phyloP scores from a whole-genome alignment of 306 rosid species.

The Phaseolus lunatus region DNA sequence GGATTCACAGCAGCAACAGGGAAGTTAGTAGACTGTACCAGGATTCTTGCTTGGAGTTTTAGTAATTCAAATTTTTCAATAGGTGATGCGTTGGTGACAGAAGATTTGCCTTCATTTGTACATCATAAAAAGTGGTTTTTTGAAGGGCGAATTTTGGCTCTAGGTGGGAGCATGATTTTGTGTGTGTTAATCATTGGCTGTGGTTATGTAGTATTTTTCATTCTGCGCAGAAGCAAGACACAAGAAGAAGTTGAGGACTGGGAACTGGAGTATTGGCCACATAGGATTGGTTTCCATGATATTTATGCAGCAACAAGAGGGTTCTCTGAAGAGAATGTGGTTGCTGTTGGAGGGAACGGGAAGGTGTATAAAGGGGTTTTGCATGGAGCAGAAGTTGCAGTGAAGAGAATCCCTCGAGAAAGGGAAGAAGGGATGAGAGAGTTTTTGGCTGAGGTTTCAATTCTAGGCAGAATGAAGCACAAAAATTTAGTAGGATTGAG shows the following conservation, averaged over 20 bases:
- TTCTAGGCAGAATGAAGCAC: constrained; percentile 74
- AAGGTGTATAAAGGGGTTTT: constrained; percentile 68
- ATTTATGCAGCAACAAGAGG: constrained; percentile 61
- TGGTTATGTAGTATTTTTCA: constrained; percentile 22
- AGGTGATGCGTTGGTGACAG: constrained; percentile 61
- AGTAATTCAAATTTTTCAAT: constrained; percentile 64
- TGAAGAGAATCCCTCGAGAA: constrained; percentile 60
- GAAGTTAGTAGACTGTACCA: constrained; percentile 48
- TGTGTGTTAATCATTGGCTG: constrained; percentile 45
- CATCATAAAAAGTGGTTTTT: constrained; percentile 48
- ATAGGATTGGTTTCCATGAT: constrained; percentile 61
- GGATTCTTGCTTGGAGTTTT: constrained; percentile 70
- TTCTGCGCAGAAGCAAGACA: constrained; percentile 32
- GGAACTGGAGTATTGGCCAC: constrained; percentile 80
- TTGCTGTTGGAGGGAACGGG: constrained; percentile 60
- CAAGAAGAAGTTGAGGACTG: constrained; percentile 60
- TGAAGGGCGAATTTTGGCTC: constrained; percentile 32
- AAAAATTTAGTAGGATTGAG: constrained; percentile 64
- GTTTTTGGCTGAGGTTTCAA: constrained; percentile 76
- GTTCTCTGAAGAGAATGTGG: constrained; percentile 62
- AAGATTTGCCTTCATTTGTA: constrained; percentile 63
- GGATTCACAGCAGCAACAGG: constrained; percentile 63
- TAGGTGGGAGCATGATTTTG: constrained; percentile 38
- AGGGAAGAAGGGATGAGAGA: constrained; percentile 63
- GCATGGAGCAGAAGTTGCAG: constrained; percentile 67